Evolutionary conservation across 2,329 filamentous ascomycete species (phyloP), one percentile per base, ranked within the genome.

Genomic region (Aspergillus brasiliensis): DNA sequence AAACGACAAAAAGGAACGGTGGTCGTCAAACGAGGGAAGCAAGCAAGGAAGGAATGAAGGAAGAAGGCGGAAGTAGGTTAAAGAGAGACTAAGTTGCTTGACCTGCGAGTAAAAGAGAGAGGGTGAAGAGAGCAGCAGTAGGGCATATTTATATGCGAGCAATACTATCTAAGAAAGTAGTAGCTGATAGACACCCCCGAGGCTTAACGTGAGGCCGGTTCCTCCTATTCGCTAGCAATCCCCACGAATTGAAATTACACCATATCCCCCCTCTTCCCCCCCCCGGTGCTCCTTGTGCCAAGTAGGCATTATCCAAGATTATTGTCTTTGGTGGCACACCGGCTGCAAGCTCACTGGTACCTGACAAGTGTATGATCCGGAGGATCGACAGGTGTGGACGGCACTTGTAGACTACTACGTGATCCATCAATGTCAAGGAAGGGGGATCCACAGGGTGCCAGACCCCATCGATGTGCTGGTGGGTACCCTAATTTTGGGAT

Each of bases 11-110:
- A 57, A 59, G 21, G 58, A 56, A 40, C 38, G 49, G 28, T 27
- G 23, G 46, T 60, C 15, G 51, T 58, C 51, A 58, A 60, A 58
- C 15, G 60, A 65, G 37, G 40, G 59, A 59, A 49, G 46, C 31
- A 34, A 34, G 13, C 4, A 2, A 21, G 17, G n/a, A 42, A 21
- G 28, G 48, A 61, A 34, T 3, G 38, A 61, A 60, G 34, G 42
- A 31, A 19, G 42, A 57, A 10, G 31, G 49, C 37, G 46, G 48
- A 40, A 51, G 31, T n/a, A 11, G 47, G 11, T 8, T 13, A 34
- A 34, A 34, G 42, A 57, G 25, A 40, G 47, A 55, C 31, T n/a
- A n/a, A n/a, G n/a, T 46, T 60, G 53, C 28, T 38, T 28, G 42
- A 11, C 17, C 31, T 21, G 21, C 11, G 23, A 49, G 51, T 27